phyloP scores from a whole-genome alignment of 192 early-diverging fungal species.

The Backusella australiensis region DNA sequence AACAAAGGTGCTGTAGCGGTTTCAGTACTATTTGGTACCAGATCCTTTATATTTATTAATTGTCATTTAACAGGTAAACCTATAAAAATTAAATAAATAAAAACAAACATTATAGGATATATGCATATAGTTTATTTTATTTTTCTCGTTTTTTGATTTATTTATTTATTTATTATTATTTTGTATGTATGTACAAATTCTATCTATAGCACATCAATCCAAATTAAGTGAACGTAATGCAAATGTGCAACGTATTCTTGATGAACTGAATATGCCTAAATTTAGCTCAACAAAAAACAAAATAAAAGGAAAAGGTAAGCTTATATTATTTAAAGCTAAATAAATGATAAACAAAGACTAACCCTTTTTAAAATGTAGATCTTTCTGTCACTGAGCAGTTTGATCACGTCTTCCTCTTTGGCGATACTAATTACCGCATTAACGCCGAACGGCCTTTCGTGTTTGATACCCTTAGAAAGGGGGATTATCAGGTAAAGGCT shows the following conservation, averaged over 20 bases:
- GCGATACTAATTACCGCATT: conserved; percentile 82
- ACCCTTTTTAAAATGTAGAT: not conserved
- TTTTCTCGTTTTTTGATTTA: not conserved
- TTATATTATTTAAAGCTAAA: not conserved
- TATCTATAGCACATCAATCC: conserved; percentile 39
- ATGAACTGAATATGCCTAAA: conserved; percentile 48
- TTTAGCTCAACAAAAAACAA: conserved; percentile 22
- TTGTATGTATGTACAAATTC: not conserved
- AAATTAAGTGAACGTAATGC: conserved; percentile 35
- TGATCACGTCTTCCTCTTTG: conserved; percentile 67
- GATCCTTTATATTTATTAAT: conserved; percentile 48
- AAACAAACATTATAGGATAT: not conserved
- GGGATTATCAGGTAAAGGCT: conserved; percentile 40
- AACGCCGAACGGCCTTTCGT: conserved; percentile 49
- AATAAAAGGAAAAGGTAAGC: conserved; percentile 29
- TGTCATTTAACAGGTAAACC: conserved; percentile 47
- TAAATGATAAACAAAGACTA: not conserved
- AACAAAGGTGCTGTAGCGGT: conserved; percentile 54
- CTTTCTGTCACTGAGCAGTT: conserved; percentile 44
- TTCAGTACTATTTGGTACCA: conserved; percentile 46
- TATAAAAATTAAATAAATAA: not conserved
- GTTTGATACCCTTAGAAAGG: conserved; percentile 41
- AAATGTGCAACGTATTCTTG: conserved; percentile 46
- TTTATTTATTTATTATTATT: not conserved
- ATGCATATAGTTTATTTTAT: not conserved